Evolutionary conservation across 352 stramenopile genomes (phyloP), one percentile per base, ranked within the genome.

Genomic region (Phytophthora macrochlamydospora): DNA sequence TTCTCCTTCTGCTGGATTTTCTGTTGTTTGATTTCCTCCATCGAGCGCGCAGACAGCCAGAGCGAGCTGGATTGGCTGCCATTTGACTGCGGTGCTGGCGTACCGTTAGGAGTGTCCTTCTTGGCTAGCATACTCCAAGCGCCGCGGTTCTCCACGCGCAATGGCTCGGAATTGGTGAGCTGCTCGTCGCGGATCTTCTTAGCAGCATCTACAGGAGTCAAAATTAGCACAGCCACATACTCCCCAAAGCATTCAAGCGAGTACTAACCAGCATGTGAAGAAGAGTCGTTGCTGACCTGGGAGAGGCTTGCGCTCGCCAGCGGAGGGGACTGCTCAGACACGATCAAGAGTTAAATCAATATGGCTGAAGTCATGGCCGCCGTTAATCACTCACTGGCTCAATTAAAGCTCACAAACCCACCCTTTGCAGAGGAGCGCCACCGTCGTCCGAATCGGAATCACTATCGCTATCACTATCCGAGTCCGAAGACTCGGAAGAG

Each of bases 11-110:
- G 85, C 56, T 93, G 83, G 32, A 94, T 74, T 51, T 95, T 94
- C 44, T 95, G 88, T 56, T 94, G 85, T 60, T 96, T 96, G 51
- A 90, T 85, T 54, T 96, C 85, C 64, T 96, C 88, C 85, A 92
- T 92, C 5, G 88, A 92, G 3, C 86, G 83, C 7, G 86, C 88
- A 42, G 83, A 93, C 43, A 93, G 67, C 88, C 88, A 96, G 54
- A 96, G 59, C 37, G 88, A 96, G 48, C 85, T 94, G 8, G 85
- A 83, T 37, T 89, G 63, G 12, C 81, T 93, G 14, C 79, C 88
- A 60, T 90, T 85, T 4, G 85, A 82, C 24, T 80, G 71, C 38
- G 84, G 56, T 29, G 81, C 55, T 6, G 85, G 80, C n/a, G 79
- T 84, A 14, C 73, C 78, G 51, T 76, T 87, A 5, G 79, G 79